Evolutionary conservation across 768 basidiomycete species (phyloP), one percentile per base, ranked within the genome.

Genomic region (Lactarius tabidus): DNA sequence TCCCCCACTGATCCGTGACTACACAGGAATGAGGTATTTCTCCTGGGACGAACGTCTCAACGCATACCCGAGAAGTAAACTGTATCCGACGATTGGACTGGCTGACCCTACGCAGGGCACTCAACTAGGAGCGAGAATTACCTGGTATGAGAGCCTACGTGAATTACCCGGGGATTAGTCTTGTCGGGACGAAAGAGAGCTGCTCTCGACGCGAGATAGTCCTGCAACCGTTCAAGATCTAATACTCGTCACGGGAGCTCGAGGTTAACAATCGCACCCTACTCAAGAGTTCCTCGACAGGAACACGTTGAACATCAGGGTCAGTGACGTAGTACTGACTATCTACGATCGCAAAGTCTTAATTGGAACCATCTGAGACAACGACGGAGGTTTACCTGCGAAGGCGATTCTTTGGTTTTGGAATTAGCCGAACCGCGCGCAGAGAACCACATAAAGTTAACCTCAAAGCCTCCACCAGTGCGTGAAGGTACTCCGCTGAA

Each of bases 241-340:
- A 14, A 56, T 33, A 33, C 33, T 10, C 33, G 6, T 10, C 1
- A 20, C 20, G 10, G 26, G 20, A 28, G 31, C 39, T 1, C 36
- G n/a, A 5, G 29, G 17, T 52, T 10, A n/a, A 38, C 17, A 14
- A 55, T n/a, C 51, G 14, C 55, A 90, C 93, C 82, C 93, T 89
- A 83, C 89, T 93, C 53, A 99, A 76, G 12, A 99, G 78, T 73
- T 93, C 80, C 63, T 89, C 79, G 29, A 97, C 87, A 0, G 95
- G 95, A 10, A 95, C 80, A 62, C 88, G 81, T 45, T 80, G 81
- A 29, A 90, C 80, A 1, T 91, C 88, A 0, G 95, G 96, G 73
- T 98, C 97, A 1, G 93, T 83, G n/a, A 98, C 90, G 75, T 91
- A 98, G 77, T 91, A 91, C 72, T 89, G 85, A 41, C 86, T 89